Conservation (phyloP, 345 rosid species). For the Limnanthes douglasii region DNA sequence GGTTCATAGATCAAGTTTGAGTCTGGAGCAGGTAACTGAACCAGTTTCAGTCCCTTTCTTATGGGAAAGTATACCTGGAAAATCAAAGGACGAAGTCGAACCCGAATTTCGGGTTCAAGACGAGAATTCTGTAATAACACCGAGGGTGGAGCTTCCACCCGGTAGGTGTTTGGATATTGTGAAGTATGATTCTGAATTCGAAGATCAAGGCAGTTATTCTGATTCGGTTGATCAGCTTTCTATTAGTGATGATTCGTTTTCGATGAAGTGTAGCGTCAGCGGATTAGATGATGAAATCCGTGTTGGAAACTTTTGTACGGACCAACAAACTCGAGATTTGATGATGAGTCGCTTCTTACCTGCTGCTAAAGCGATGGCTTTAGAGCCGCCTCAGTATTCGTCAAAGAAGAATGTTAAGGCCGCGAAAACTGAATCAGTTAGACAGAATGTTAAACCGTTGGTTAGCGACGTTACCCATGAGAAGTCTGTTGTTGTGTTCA, state of each 20-base stretch:
- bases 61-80: conserved; percentile 87
- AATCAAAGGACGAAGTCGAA: conserved; percentile 18
- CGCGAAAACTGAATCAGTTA: conserved; percentile 28
- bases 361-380: conserved; percentile 91
- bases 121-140: conserved; percentile 11
- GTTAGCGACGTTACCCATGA: conserved; percentile 12
- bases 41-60: conserved; percentile 72
- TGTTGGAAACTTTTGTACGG: conserved; percentile 31
- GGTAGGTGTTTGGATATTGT: conserved; percentile 14
- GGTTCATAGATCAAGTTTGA: conserved; percentile 14
- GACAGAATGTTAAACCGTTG: conserved; percentile 17
- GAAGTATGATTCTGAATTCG: conserved; percentile 19
- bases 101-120: conserved; percentile 7
- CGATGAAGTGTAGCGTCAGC: conserved; percentile 37
- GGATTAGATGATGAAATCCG: conserved; percentile 28
- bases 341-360: conserved; percentile 93
- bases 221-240: conserved; percentile 62
- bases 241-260: conserved; percentile 31
- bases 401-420: conserved; percentile 29
- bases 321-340: conserved; percentile 51
- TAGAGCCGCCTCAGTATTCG: conserved; percentile 50
- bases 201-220: conserved; percentile 46
- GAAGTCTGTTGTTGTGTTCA: conserved; percentile 13
- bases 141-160: conserved; percentile 32
- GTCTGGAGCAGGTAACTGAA: conserved; percentile 51